phyloP scores from a whole-genome alignment of 2,329 filamentous ascomycete species.

The Madurella mycetomatis region DNA sequence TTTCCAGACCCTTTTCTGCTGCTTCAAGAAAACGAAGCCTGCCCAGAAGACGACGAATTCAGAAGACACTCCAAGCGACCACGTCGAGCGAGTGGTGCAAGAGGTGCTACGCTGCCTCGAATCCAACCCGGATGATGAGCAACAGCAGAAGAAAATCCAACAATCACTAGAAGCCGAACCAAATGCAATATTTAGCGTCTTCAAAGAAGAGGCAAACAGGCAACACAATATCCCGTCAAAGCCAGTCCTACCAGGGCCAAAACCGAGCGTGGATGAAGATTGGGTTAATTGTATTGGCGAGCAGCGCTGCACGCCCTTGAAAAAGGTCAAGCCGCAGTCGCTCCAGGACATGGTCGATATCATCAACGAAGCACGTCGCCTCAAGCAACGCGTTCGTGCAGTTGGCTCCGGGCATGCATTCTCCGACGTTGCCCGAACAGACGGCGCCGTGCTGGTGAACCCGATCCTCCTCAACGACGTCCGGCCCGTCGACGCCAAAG shows the following conservation, averaged over 20 bases:
- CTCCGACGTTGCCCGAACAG: constrained; percentile 23
- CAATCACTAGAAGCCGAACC: neutral
- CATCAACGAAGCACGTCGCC: constrained; percentile 19
- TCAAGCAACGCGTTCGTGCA: constrained; percentile 23
- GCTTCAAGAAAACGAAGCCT: neutral
- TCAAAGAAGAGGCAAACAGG: neutral
- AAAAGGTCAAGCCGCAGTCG: constrained; percentile 19
- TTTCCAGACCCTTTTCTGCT: neutral
- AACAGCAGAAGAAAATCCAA: neutral
- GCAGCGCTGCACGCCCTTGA: constrained; percentile 21
- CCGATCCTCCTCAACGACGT: constrained; percentile 19
- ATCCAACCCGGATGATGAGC: neutral
- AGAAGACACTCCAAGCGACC: neutral
- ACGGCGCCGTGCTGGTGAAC: constrained; percentile 22
- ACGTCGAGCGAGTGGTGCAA: neutral
- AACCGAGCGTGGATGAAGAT: neutral
- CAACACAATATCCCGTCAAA: neutral
- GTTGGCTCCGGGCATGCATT: constrained; percentile 28
- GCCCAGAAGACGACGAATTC: neutral
- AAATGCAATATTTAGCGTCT: neutral
- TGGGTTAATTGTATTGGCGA: constrained; percentile 26
- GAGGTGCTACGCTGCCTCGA: neutral
- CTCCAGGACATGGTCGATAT: constrained; percentile 24
- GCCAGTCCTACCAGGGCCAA: neutral
- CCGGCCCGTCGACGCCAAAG: constrained; percentile 18